These are phyloP conservation scores for Solanum acaule DNA, from an alignment of 257 asterid species.

Conservation along the genomic window DNA sequence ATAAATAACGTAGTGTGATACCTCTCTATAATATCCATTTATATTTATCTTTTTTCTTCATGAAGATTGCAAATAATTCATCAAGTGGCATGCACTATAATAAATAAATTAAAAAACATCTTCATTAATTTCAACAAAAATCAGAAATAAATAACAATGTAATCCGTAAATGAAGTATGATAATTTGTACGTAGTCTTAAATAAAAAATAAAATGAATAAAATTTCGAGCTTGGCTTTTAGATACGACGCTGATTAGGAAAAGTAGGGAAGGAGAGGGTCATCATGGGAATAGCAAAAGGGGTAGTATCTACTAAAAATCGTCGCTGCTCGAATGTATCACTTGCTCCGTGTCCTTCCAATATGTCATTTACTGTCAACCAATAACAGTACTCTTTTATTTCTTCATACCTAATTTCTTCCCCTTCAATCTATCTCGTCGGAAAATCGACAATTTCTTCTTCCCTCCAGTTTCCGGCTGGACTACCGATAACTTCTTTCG, in stretches of 20 bases:
- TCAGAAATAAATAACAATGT: too few relatives aligned
- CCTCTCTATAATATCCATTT: too few relatives aligned
- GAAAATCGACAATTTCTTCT: conserved; percentile 23
- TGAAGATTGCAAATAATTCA: neutral
- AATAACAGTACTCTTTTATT: conserved; percentile 26
- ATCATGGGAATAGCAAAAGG: conserved; percentile 60
- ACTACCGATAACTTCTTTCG: conserved; percentile 27
- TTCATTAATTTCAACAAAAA: neutral
- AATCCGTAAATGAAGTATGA: too few relatives aligned
- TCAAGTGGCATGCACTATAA: neutral
- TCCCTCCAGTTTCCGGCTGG: conserved; percentile 34
- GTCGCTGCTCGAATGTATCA: conserved; percentile 43
- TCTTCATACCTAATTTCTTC: conserved; percentile 22
- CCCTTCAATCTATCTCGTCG: conserved; percentile 29
- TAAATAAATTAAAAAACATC: neutral
- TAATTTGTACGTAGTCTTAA: too few relatives aligned
- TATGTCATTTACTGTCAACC: conserved; percentile 24
- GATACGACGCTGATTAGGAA: neutral
- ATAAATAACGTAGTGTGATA: too few relatives aligned
- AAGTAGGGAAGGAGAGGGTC: conserved; percentile 34
- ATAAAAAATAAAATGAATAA: too few relatives aligned
- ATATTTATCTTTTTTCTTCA: too few relatives aligned
- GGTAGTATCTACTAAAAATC: conserved; percentile 28
- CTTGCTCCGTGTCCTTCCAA: conserved; percentile 24
- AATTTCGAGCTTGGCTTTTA: neutral